Percentiles rank a stretch among this genome's conserved stretches.
phyloP scores from a whole-genome alignment of 495 filamentous ascomycete species.

The Xylaria intraflava region DNA sequence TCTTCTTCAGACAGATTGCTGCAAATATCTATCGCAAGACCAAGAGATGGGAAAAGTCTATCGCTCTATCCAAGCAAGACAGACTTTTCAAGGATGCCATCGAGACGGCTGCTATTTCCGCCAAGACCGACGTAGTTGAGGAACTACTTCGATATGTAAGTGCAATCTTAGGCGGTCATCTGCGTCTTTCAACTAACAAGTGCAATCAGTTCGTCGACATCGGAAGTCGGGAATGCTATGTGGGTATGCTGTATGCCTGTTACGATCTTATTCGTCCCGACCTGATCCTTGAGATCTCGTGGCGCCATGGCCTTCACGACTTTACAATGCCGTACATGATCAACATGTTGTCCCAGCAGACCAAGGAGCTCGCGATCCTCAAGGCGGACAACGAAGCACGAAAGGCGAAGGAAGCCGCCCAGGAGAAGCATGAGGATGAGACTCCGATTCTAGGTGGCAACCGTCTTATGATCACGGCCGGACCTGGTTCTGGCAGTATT shows the following conservation, averaged over 20 bases:
- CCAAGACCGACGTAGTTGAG: constrained; percentile 85
- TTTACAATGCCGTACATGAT: constrained; percentile 99
- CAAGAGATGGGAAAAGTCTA: constrained; percentile 99
- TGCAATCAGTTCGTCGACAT: constrained; percentile 87
- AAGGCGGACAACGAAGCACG: constrained; percentile 98
- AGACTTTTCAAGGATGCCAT: constrained; percentile 99
- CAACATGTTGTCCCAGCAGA: constrained; percentile 89
- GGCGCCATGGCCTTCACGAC: constrained; percentile 90
- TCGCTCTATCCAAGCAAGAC: constrained; percentile 95
- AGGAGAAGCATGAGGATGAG: constrained; percentile 84
- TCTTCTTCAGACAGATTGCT: constrained; percentile 99
- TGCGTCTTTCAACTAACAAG: constrained; percentile 27
- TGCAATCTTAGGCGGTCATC: constrained; percentile 22
- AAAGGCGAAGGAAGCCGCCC: constrained; percentile 77
- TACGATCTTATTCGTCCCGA: constrained; percentile 94
- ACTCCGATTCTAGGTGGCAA: constrained; percentile 87
- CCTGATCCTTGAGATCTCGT: constrained; percentile 90
- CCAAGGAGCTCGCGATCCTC: constrained; percentile 71
- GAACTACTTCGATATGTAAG: constrained; percentile 95
- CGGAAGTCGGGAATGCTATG: constrained; percentile 97
- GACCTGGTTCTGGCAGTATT: constrained; percentile 49
- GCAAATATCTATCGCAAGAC: constrained; percentile 99
- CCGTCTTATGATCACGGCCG: constrained; percentile 97
- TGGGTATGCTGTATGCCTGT: constrained; percentile 97
- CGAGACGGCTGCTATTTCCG: constrained; percentile 94